Percentiles rank a stretch among this genome's conserved stretches.
These are phyloP conservation scores for Wallacemonas sp. DNA, from an alignment of 208 protist genomes.

Conservation along the genomic window DNA sequence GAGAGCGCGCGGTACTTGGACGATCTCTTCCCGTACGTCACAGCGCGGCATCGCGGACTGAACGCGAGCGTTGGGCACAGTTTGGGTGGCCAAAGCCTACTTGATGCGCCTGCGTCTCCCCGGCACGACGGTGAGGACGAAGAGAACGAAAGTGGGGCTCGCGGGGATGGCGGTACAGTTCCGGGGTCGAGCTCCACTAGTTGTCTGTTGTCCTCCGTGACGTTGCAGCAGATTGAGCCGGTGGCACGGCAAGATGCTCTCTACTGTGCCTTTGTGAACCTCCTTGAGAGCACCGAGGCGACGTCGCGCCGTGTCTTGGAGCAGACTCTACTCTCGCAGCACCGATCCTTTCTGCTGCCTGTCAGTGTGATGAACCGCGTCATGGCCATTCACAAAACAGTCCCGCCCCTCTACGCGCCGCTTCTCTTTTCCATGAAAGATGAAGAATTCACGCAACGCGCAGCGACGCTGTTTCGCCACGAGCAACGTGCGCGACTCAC, in stretches of 20 bases:
- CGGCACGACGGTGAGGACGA: no score
- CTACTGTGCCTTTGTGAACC: slow-evolving; percentile 41
- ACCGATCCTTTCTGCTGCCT: slow-evolving; percentile 30
- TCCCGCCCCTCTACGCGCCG: slow-evolving; percentile 58
- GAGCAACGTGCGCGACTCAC: slow-evolving; percentile 48
- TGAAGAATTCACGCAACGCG: slow-evolving; percentile 32
- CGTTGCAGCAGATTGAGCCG: not conserved
- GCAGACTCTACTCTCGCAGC: slow-evolving; percentile 32
- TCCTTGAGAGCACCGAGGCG: slow-evolving; percentile 64
- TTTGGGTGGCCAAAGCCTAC: no score
- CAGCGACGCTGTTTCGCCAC: slow-evolving; percentile 54
- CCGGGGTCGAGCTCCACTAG: not conserved
- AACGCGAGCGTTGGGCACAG: not conserved
- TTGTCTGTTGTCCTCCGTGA: not conserved
- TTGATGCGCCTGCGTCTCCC: no score
- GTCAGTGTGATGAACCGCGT: slow-evolving; percentile 24
- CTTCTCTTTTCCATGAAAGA: slow-evolving; percentile 57
- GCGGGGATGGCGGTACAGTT: no score
- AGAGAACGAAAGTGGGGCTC: no score
- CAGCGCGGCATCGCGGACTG: not conserved
- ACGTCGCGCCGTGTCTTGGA: slow-evolving; percentile 59
- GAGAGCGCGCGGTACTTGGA: slow-evolving; percentile 7
- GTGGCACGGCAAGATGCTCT: not conserved
- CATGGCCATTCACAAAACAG: slow-evolving; percentile 26
- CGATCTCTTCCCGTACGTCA: not conserved